Evolutionary conservation across 2,329 filamentous ascomycete genomes (phyloP).

Genomic region (Aspergillus unguis): DNA sequence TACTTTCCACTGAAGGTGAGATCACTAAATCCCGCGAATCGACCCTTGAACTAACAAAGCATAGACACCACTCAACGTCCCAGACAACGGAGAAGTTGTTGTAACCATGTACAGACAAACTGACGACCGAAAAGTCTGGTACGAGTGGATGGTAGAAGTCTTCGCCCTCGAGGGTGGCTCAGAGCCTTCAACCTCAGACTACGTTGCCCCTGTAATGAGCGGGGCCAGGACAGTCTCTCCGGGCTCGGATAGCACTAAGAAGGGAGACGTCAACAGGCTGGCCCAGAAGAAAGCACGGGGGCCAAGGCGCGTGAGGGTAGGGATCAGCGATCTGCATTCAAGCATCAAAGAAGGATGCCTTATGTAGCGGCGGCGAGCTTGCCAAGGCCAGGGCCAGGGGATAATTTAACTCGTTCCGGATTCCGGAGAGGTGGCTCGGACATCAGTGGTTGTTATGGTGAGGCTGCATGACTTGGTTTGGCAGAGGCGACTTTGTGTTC

Average conservation of each 20-base stretch:
- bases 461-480: conserved; percentile 5
- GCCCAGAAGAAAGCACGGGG: conserved; percentile 15
- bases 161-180: conserved; percentile 49
- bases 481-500: background rate
- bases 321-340: conserved; percentile 47
- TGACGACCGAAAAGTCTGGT: conserved; percentile 95
- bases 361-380: conserved; percentile 35
- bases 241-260: conserved; percentile 20
- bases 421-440: background rate
- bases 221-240: conserved; percentile 28
- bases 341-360: conserved; percentile 50
- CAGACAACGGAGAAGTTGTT: conserved; percentile 78
- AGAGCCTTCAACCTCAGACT: conserved; percentile 13
- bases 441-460: background rate
- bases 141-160: conserved; percentile 93
- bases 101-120: conserved; percentile 96
- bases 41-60: background rate
- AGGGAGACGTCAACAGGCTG: conserved; percentile 17
- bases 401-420: conserved; percentile 7
- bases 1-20: conserved; percentile 92
- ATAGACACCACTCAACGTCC: conserved; percentile 82
- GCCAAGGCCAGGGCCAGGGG: background rate
- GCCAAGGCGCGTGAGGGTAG: conserved; percentile 36
- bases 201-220: conserved; percentile 29
- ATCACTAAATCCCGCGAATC: background rate